A percentile compares a stretch with the other conserved stretches of the same genome.
phyloP scores from a whole-genome alignment of 2,329 filamentous ascomycete genomes.

The Diaporthe capsici region DNA sequence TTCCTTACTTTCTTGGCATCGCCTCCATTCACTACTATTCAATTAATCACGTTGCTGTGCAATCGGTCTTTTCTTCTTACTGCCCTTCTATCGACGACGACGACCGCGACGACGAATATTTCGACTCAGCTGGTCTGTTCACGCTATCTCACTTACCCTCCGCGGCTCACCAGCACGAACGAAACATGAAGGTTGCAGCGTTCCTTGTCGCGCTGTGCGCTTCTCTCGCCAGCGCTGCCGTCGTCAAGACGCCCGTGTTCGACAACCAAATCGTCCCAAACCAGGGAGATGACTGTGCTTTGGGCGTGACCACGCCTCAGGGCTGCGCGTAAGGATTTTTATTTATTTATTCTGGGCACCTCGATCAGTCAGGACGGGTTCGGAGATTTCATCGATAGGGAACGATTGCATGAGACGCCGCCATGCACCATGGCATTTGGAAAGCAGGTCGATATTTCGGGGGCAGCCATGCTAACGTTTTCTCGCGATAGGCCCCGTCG shows the following conservation, averaged over 20 bases:
- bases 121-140: conserved; percentile 19
- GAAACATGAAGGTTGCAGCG: conserved; percentile 58
- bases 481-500: conserved; percentile 26
- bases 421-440: neutral
- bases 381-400: neutral
- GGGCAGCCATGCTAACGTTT: neutral
- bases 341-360: no score
- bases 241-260: conserved; percentile 69
- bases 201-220: conserved; percentile 59
- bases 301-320: conserved; percentile 68
- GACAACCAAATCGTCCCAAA: conserved; percentile 66
- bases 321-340: conserved; percentile 71
- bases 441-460: neutral
- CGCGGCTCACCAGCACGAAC: neutral
- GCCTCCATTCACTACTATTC: conserved; percentile 13
- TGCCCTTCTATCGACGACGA: neutral
- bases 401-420: no score
- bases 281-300: conserved; percentile 65
- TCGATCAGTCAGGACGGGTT: no score
- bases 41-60: conserved; percentile 27
- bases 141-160: neutral
- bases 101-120: neutral
- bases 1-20: conserved; percentile 16
- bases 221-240: conserved; percentile 64
- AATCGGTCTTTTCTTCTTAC: conserved; percentile 19